phyloP scores from a whole-genome alignment of 257 asterid species.

The Gentiana macrophylla region DNA sequence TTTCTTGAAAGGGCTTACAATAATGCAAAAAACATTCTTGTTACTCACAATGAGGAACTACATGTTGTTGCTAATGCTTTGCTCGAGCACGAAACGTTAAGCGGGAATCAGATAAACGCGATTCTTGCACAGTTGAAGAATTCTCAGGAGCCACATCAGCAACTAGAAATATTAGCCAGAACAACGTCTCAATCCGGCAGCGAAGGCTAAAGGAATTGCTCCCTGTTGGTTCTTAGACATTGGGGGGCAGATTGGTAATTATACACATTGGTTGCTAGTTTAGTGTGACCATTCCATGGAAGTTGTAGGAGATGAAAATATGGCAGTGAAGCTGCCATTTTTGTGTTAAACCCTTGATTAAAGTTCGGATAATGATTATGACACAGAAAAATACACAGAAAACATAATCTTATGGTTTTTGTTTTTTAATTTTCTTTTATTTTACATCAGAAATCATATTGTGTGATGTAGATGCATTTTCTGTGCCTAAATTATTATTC shows the following conservation, averaged over 20 bases:
- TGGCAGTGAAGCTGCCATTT: conserved; percentile 4
- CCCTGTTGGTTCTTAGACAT: conserved; percentile 45
- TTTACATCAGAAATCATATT: background rate
- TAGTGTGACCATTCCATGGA: too few species aligned
- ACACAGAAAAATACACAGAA: too few species aligned
- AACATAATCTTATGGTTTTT: too few species aligned
- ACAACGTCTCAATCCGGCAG: conserved; percentile 47
- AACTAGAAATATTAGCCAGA: conserved; percentile 21
- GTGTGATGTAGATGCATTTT: too few species aligned
- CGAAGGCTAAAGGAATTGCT: conserved; percentile 54
- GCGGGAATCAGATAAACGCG: conserved; percentile 20
- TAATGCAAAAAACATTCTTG: too few species aligned
- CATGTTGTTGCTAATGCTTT: conserved; percentile 18
- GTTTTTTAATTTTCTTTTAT: too few species aligned
- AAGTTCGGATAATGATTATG: background rate
- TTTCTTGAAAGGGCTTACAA: too few species aligned
- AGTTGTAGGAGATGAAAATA: conserved; percentile 4
- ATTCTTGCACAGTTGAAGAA: background rate
- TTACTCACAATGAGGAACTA: too few species aligned
- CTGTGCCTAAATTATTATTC: too few species aligned
- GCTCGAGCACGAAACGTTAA: conserved; percentile 65
- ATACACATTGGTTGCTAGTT: too few species aligned
- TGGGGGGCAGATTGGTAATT: too few species aligned
- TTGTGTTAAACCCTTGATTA: conserved; percentile 20
- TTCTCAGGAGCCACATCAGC: conserved; percentile 25